Conservation (phyloP, 768 basidiomycete genomes). For the Suillus hirtellus region DNA sequence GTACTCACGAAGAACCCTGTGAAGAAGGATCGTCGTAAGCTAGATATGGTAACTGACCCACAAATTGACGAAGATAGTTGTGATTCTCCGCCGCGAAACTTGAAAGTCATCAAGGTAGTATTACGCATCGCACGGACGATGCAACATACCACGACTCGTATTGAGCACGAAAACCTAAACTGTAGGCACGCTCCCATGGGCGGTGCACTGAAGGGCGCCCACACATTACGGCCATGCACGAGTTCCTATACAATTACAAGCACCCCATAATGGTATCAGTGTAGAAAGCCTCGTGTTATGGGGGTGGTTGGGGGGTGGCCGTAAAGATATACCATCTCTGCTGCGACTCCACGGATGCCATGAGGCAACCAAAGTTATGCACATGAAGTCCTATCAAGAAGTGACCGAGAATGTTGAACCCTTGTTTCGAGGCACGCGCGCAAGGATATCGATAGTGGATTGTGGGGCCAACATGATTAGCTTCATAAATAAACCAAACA, state of each 20-base stretch:
- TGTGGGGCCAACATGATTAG: neutral
- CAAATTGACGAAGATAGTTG: neutral
- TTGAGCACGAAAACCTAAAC: neutral
- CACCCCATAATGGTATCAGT: neutral
- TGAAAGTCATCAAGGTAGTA: no score
- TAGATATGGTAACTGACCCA: neutral
- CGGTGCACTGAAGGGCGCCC: neutral
- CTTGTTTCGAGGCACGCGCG: neutral
- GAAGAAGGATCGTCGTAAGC: neutral
- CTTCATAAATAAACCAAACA: neutral
- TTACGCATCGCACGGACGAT: neutral
- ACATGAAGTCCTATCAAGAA: neutral
- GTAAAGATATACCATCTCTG: neutral
- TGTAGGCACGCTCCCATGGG: neutral
- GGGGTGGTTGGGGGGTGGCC: neutral
- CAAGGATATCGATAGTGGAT: neutral
- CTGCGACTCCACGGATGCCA: conserved; percentile 1
- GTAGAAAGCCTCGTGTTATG: neutral
- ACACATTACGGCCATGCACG: neutral
- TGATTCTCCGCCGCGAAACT: no score
- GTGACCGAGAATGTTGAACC: neutral
- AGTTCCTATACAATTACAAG: neutral
- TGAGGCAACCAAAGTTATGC: neutral
- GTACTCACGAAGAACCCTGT: neutral
- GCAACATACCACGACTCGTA: neutral